Conservation (phyloP, 2,329 filamentous ascomycete genomes). For the Stylonectria norvegica region DNA sequence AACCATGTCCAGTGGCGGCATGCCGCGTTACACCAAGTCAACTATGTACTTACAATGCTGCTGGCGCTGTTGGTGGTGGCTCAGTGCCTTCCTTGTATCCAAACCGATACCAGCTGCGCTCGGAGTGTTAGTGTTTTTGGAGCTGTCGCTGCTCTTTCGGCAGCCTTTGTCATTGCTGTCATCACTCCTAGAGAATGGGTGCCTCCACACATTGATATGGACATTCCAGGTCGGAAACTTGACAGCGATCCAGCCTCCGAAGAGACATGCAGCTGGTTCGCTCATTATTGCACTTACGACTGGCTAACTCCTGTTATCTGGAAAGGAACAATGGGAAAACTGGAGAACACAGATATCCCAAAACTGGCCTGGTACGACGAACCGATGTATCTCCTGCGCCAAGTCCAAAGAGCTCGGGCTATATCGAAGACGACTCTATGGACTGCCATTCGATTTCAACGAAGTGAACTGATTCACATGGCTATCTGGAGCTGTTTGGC, state of each 20-base stretch:
- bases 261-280: conserved; percentile 52
- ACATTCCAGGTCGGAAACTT: conserved; percentile 36
- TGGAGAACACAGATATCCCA: conserved; percentile 48
- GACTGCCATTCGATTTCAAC: conserved; percentile 44
- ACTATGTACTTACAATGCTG: conserved; percentile 40
- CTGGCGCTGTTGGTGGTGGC: conserved; percentile 36
- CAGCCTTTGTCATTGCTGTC: conserved; percentile 39
- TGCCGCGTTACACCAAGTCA: conserved; percentile 47
- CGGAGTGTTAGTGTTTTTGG: conserved; percentile 31
- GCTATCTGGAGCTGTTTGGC: conserved; percentile 36
- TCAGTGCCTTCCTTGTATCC: conserved; percentile 43
- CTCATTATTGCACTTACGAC: conserved; percentile 49
- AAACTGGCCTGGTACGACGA: conserved; percentile 54
- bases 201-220: conserved; percentile 39
- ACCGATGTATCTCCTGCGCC: conserved; percentile 44
- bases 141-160: conserved; percentile 35
- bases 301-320: conserved; percentile 50
- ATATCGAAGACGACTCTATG: conserved; percentile 43
- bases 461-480: conserved; percentile 44
- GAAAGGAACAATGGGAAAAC: conserved; percentile 42
- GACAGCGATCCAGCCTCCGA: conserved; percentile 45
- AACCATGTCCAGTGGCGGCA: conserved; percentile 44
- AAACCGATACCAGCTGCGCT: conserved; percentile 32
- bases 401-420: conserved; percentile 41
- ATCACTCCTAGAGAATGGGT: conserved; percentile 50